These are phyloP conservation scores for Apophysomyces variabilis DNA, from an alignment of 371 early-diverging fungal species.

Conservation along the genomic window DNA sequence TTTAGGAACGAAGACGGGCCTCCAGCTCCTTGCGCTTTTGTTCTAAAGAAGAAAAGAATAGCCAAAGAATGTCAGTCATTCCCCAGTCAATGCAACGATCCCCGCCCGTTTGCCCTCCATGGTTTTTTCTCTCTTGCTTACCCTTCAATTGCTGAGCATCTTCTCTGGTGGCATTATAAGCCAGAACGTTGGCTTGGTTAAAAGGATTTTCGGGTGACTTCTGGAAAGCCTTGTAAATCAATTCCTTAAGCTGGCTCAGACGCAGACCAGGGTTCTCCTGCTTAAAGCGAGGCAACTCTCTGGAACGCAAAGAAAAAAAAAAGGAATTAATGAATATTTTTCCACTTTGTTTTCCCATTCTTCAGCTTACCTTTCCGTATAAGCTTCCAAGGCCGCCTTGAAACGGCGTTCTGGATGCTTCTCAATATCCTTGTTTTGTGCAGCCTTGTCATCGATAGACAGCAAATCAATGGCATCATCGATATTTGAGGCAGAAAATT, in stretches of 20 bases:
- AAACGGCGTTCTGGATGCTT: conserved; percentile 86
- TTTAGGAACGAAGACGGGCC: conserved; percentile 35
- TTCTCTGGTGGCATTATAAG: conserved; percentile 72
- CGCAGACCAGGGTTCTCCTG: conserved; percentile 78
- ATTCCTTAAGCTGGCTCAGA: conserved; percentile 73
- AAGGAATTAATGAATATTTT: too few relatives aligned
- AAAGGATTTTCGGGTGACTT: conserved; percentile 89
- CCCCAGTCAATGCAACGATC: not conserved
- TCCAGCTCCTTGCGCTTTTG: conserved; percentile 36
- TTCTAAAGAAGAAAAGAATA: conserved; percentile 14
- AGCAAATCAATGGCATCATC: conserved; percentile 82
- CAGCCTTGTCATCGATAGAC: conserved; percentile 38
- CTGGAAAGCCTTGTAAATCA: conserved; percentile 78
- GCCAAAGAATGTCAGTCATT: too few relatives aligned
- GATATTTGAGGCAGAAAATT: conserved; percentile 74
- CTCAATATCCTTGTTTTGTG: conserved; percentile 67
- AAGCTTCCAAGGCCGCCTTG: conserved; percentile 79
- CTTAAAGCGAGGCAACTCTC: conserved; percentile 61
- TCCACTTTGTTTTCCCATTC: not conserved
- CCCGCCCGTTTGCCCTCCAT: not conserved
- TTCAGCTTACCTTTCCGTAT: conserved; percentile 60
- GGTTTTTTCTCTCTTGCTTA: conserved; percentile 14
- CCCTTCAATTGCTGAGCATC: conserved; percentile 55
- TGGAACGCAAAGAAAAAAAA: not conserved
- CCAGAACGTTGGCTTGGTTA: conserved; percentile 73